phyloP scores from a whole-genome alignment of 2,329 filamentous ascomycete species.

The Gremmenia infestans region DNA sequence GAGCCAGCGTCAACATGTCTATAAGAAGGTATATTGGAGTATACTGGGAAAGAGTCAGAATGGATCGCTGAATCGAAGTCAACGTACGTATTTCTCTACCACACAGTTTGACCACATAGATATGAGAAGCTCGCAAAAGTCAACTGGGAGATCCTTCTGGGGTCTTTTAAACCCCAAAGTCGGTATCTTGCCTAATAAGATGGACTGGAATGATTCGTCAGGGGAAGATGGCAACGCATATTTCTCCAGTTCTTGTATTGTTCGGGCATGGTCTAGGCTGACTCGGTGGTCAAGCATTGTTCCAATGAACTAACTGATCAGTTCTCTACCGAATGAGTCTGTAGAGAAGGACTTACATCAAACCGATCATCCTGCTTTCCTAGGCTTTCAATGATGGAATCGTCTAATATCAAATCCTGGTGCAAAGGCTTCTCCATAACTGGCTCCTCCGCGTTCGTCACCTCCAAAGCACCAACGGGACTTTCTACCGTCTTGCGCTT shows the following conservation, averaged over 20 bases:
- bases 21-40: constrained; percentile 61
- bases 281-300: constrained; percentile 31
- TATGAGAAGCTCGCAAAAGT: constrained; percentile 60
- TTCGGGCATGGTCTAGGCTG: constrained; percentile 49
- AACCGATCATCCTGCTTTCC: constrained; percentile 38
- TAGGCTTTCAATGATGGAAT: constrained; percentile 34
- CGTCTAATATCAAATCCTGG: constrained; percentile 25
- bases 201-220: constrained; percentile 56
- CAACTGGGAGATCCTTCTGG: constrained; percentile 49
- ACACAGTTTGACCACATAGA: constrained; percentile 65
- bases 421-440: constrained; percentile 7
- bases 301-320: constrained; percentile 27
- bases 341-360: constrained; percentile 28
- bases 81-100: constrained; percentile 46
- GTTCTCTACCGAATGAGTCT: background rate
- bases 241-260: constrained; percentile 62
- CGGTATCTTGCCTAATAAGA: constrained; percentile 64
- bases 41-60: constrained; percentile 38
- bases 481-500: constrained; percentile 64
- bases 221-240: constrained; percentile 62
- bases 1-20: constrained; percentile 57
- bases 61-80: background rate
- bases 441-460: constrained; percentile 21
- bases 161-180: constrained; percentile 46
- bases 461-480: constrained; percentile 52